Percentiles rank a stretch among this genome's conserved stretches.
phyloP scores from a whole-genome alignment of 2,329 filamentous ascomycete genomes.

The Mycosphaerelloides madeirae region DNA sequence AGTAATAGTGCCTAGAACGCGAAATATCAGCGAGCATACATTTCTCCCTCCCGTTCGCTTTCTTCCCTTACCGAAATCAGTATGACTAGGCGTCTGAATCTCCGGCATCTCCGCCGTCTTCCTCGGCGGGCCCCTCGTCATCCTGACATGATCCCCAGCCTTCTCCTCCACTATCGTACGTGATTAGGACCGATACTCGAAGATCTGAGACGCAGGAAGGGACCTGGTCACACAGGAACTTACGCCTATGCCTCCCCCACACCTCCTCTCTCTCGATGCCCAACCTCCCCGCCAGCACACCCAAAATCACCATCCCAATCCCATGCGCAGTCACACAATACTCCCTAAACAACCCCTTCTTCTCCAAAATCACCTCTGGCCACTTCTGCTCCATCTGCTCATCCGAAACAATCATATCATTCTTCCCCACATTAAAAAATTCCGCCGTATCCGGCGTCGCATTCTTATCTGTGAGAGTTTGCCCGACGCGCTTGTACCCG shows the following conservation, averaged over 20 bases:
- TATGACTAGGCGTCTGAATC: constrained; percentile 42
- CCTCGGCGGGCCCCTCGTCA: constrained; percentile 49
- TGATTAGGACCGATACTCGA: too few relatives aligned
- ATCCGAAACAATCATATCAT: constrained; percentile 46
- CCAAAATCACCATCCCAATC: constrained; percentile 44
- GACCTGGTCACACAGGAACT: too few relatives aligned
- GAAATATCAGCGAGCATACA: background rate
- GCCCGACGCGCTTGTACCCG: constrained; percentile 40
- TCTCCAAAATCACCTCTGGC: constrained; percentile 24
- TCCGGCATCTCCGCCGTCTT: constrained; percentile 30
- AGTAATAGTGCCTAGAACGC: constrained; percentile 46
- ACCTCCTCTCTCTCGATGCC: constrained; percentile 42
- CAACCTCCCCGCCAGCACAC: constrained; percentile 44
- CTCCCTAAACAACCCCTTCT: constrained; percentile 33
- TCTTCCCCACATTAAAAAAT: constrained; percentile 54
- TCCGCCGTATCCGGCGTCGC: constrained; percentile 52
- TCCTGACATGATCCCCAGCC: constrained; percentile 51
- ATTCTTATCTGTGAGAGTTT: constrained; percentile 43
- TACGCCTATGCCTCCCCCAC: constrained; percentile 41
- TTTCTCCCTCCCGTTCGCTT: too few relatives aligned
- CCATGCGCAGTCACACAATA: constrained; percentile 46
- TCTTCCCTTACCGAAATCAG: constrained; percentile 51
- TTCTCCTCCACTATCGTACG: constrained; percentile 33
- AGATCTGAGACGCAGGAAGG: too few relatives aligned
- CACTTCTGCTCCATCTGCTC: constrained; percentile 26